Base-by-base conservation (phyloP, 129 eudicot genomes). In the Artemisia argyi region DNA sequence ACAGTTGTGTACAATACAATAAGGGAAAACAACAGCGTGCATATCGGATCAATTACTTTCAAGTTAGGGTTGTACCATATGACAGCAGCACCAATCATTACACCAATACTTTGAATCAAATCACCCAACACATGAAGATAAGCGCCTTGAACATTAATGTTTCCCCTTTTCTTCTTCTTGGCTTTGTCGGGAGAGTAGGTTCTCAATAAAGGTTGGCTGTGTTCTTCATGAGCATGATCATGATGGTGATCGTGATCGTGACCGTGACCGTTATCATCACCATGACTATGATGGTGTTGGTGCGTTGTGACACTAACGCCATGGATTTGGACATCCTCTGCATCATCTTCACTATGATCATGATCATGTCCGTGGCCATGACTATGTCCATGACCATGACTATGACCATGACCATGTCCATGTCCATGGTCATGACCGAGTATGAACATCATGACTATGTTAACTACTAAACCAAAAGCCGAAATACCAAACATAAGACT, bases 51-150 rank as follows among this genome's bases (percentile, higher is more conserved):
- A 22, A 87, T 84, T 44, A 87, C 70, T 74, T 87, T 87, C 79
- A 80, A 79, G 3, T 84, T 76, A 0, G 92, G 92, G 9, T 84
- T 81, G 28, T 76, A 81, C 92, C 92, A 87, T 72, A 87, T 87
- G 15, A 84, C 65, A n/a, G 73, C 92, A 39, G 88, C 92, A 60
- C 89, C 89, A 16, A 87, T 79, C 89, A 87, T 87, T 47, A 87
- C 92, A 0, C 92, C 89, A 0, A 81, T 73, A 59, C 92, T 87
- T 22, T 87, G 92, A 47, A 87, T 76, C 14, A 73, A 87, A 72
- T 87, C 92, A 19, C 92, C 92, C 15, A 87, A 75, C 6, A 83
- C 92, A 26, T 87, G 92, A 53, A 87, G 88, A 73, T 83, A 84
- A 11, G 89, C 92, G 13, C 92, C 84, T 74, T 87, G 92, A 26